Base-by-base conservation (phyloP, 2,329 filamentous ascomycete genomes). In the Incumbomyces lentus region DNA sequence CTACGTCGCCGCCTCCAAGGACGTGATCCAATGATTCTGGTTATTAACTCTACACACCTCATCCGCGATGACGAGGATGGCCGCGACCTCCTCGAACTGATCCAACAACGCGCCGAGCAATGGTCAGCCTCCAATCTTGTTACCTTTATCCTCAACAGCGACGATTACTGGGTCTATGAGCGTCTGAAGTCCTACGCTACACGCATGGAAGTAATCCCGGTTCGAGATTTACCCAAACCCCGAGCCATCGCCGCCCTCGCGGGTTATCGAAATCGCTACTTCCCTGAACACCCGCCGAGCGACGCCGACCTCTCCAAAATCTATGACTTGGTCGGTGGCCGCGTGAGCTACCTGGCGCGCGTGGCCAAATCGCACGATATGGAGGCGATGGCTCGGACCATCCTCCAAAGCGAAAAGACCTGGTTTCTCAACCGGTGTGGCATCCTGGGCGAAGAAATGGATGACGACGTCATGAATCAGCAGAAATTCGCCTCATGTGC, bases 91-190 rank as follows among this genome's bases (percentile, higher is more conserved):
- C 79, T 98, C 35, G 92, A 98, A 64, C 78, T 98, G 41, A 80
- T 98, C 26, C 92, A 98, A 60, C 92, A 98, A 62, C 80, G 89
- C 29, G 90, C 92, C 1, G 92, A 98, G 65, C 85, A 92, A 64
- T 98, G 92, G 92, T 90, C 92, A 1, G 92, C 90, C 1, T 80
- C 85, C 16, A 90, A 87, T 54, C 75, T 98, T 7, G 86, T 93
- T 26, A 96, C 92, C 1, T 69, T 81, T 49, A 81, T 98, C 30
- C 88, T 98, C 68, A 96, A 95, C 66, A 89, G 82, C 45, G 92
- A 98, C 64, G 92, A 96, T 62, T 98, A 95, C 67, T 98, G 92
- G 92, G 85, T 98, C 0, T 96, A 95, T 59, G 92, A 98, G 64
- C 78, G 89, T 12, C 70, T 98, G 44, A 95, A 95, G 71, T 82